Evolutionary conservation across 257 asterid genomes (phyloP).

Genomic region (Jasminum sambac): DNA sequence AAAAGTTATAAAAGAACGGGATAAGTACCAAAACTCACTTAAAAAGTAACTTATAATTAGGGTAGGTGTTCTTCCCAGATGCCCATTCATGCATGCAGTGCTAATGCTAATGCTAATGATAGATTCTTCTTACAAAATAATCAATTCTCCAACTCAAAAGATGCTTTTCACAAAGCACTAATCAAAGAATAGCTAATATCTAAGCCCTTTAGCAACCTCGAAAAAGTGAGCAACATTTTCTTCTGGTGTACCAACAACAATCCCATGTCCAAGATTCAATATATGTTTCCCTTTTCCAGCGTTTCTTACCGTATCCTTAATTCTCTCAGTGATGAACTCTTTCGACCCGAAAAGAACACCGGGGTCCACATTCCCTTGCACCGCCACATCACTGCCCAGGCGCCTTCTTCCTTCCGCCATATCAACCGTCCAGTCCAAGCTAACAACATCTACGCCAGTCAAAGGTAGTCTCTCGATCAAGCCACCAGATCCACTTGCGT

Average conservation of each 20-base stretch:
- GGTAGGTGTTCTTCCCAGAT: no score
- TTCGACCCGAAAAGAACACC: constrained; percentile 97
- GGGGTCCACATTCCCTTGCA: constrained; percentile 94
- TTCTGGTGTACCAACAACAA: constrained; percentile 94
- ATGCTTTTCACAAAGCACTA: no score
- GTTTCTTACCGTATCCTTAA: constrained; percentile 79
- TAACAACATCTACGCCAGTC: constrained; percentile 89
- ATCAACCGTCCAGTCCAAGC: constrained; percentile 99
- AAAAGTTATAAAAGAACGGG: no score
- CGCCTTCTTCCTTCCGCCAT: constrained; percentile 96
- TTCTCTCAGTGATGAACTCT: constrained; percentile 82
- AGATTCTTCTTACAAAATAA: no score
- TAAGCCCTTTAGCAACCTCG: constrained; percentile 90
- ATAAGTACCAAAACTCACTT: no score
- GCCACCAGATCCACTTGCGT: constrained; percentile 99
- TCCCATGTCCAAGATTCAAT: constrained; percentile 96
- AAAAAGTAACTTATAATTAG: no score
- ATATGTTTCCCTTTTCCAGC: constrained; percentile 95
- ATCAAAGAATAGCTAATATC: constrained; percentile 38
- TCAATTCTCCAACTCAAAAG: no score
- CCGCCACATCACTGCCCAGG: constrained; percentile 74
- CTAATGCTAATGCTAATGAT: no score
- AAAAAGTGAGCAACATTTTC: constrained; percentile 97
- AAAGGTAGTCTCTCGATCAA: constrained; percentile 88
- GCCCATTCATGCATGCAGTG: no score